Evolutionary conservation across 2,329 filamentous ascomycete species (phyloP), one percentile per base, ranked within the genome.

Genomic region (Talaromyces sp.): DNA sequence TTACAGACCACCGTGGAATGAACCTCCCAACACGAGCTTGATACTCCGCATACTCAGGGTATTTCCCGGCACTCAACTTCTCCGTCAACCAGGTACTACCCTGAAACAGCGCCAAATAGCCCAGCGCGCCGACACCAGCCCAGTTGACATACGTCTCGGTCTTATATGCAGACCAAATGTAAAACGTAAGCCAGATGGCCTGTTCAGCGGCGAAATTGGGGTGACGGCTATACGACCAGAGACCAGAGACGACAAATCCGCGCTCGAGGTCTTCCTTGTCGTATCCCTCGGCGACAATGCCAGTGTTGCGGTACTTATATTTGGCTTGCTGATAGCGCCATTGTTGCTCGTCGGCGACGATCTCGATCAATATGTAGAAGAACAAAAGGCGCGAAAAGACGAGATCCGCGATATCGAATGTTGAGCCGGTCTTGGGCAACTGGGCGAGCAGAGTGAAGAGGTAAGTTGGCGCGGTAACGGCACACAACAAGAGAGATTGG

Each of bases 191-290:
- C 95, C 95, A 99, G 71, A 98, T 88, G 35, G 88, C 83, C 79
- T 98, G 95, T 79, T 99, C 95, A 5, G 91, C 92, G 5, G 91
- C 87, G 74, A 98, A 99, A 77, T 99, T 99, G 57, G 95, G 95
- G 76, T 99, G 96, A 54, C 95, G 86, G 70, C 90, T 94, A 81
- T 89, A 93, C 0, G 88, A 89, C 89, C 91, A 99, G 8, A 99
- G 82, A 0, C 95, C 95, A 4, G 84, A 87, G 9, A 91, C 90
- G 68, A 91, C 84, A 79, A 99, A 99, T 48, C 95, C 95, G 43
- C 94, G 90, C 68, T 97, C 92, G 31, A 99, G 85, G 62, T 97
- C 92, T 66, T 87, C 87, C 69, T 89, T 87, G 0, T 83, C 84
- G 75, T 77, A 82, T 33, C 77, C 77, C 5, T 79, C 76, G 0